A percentile compares a stretch with the other conserved stretches of the same genome.
Evolutionary conservation across 441 rosid species (phyloP).

Genomic region (Isatis lusitanica): DNA sequence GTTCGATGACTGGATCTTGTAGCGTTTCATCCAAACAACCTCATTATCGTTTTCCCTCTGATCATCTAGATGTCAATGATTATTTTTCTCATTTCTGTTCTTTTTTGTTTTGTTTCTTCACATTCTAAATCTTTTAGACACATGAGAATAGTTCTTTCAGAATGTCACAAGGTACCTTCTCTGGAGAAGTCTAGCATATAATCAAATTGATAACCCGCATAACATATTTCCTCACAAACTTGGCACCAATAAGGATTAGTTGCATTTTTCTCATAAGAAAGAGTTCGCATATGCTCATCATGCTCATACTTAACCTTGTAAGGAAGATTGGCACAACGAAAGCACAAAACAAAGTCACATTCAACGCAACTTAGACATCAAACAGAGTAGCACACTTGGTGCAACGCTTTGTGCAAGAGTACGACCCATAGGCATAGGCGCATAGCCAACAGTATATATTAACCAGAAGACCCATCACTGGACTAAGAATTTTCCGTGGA

Average conservation of each 20-base stretch:
- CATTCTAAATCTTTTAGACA: neutral
- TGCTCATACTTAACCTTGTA: neutral
- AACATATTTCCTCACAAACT: constrained; percentile 1
- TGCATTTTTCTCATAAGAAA: neutral
- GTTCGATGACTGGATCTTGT: neutral
- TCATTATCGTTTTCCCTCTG: neutral
- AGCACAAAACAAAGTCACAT: constrained; percentile 1
- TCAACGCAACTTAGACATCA: neutral
- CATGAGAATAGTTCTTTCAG: no score
- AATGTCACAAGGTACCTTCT: no score
- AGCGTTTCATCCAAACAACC: neutral
- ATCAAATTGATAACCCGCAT: no score
- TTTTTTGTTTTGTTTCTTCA: neutral
- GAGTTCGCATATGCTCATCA: neutral
- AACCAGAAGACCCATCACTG: no score
- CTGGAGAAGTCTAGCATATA: no score
- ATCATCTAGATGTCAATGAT: neutral
- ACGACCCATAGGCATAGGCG: constrained; percentile 13
- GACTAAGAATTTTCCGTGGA: no score
- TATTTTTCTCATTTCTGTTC: neutral
- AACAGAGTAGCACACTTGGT: neutral
- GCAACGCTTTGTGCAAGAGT: constrained; percentile 2
- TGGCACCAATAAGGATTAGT: neutral
- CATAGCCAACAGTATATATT: neutral
- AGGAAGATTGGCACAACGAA: neutral